phyloP scores from a whole-genome alignment of 2,329 filamentous ascomycete genomes.

The Colletotrichum scovillei region DNA sequence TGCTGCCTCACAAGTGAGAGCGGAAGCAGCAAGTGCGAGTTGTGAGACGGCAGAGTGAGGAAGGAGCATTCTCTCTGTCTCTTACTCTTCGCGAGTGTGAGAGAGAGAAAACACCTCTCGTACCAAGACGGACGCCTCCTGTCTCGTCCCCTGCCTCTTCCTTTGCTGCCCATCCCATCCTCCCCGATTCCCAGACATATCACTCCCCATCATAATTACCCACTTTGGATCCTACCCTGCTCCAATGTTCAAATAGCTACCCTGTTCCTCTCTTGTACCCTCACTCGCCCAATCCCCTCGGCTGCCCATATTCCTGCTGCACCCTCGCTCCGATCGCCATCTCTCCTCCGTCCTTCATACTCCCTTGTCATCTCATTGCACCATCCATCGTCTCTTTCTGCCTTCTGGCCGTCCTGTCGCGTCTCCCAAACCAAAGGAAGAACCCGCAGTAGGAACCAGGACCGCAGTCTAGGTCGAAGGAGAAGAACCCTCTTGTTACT shows the following conservation, averaged over 20 bases:
- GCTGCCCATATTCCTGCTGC: slow-evolving; percentile 31
- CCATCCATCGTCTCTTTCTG: slow-evolving; percentile 18
- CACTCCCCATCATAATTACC: slow-evolving; percentile 39
- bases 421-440: slow-evolving; percentile 17
- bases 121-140: slow-evolving; percentile 4
- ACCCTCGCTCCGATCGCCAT: slow-evolving; percentile 41
- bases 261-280: slow-evolving; percentile 43
- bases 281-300: slow-evolving; percentile 37
- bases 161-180: neutral
- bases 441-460: slow-evolving; percentile 17
- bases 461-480: neutral
- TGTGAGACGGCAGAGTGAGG: neutral
- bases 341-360: slow-evolving; percentile 31
- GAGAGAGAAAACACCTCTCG: neutral
- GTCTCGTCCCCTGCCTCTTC: neutral
- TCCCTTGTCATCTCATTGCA: slow-evolving; percentile 35
- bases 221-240: slow-evolving; percentile 49
- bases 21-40: neutral
- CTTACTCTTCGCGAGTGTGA: neutral
- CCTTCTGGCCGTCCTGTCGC: slow-evolving; percentile 20
- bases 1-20: neutral
- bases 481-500: neutral
- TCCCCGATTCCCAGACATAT: slow-evolving; percentile 39
- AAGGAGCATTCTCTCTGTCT: neutral
- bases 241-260: slow-evolving; percentile 49